Evolutionary conservation across 148 eudicot genomes (phyloP).

Genomic region (Camellia lanceoleosa): DNA sequence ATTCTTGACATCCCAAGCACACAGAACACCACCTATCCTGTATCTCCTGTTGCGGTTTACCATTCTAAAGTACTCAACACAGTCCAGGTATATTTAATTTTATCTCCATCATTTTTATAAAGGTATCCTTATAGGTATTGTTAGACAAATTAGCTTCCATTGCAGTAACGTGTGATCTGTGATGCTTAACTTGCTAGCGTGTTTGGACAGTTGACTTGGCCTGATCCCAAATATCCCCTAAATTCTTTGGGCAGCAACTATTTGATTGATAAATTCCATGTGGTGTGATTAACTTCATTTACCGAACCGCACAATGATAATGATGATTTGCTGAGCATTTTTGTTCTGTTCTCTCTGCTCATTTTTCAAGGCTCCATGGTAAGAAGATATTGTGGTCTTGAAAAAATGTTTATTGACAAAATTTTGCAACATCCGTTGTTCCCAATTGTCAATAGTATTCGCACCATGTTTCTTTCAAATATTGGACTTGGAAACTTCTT

Average conservation of each 20-base stretch:
- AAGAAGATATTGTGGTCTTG: not conserved
- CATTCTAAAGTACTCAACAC: constrained; percentile 91
- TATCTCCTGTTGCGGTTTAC: constrained; percentile 84
- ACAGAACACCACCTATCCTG: constrained; percentile 54
- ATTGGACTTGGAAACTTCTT: not conserved
- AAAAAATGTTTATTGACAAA: too few relatives aligned
- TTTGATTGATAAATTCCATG: not conserved
- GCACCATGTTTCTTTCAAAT: not conserved
- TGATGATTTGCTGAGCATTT: not conserved
- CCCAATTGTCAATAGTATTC: not conserved
- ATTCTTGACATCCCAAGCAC: constrained; percentile 84
- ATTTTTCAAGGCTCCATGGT: not conserved
- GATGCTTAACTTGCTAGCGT: not conserved
- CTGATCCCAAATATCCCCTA: not conserved
- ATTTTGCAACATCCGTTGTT: not conserved
- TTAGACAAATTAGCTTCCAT: not conserved
- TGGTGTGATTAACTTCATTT: not conserved
- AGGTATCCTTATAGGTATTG: not conserved
- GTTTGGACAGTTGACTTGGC: not conserved
- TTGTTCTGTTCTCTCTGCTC: not conserved
- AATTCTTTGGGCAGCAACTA: not conserved
- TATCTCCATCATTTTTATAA: not conserved
- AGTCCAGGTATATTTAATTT: constrained; percentile 56
- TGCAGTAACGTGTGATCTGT: not conserved
- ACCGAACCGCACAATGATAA: not conserved